These are phyloP conservation scores for Leishmania tropica DNA, from an alignment of 208 protist genomes.

Conservation along the genomic window DNA sequence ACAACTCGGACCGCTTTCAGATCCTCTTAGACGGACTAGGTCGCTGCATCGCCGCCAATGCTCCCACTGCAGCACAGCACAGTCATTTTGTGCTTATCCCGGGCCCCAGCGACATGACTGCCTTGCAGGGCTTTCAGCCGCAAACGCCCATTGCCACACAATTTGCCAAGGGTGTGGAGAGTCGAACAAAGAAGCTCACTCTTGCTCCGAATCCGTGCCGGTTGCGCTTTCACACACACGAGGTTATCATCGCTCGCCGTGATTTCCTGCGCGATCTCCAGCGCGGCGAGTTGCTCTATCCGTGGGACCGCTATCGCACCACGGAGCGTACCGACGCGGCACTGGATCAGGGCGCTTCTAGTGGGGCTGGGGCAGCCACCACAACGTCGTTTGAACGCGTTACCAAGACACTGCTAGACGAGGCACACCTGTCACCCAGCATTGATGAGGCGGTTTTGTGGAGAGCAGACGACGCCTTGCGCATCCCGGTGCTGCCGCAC, in stretches of 20 bases:
- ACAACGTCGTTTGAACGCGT: constrained; percentile 70
- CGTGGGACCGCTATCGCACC: constrained; percentile 29
- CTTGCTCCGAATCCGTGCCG: constrained; percentile 86
- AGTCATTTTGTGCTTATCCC: constrained; percentile 85
- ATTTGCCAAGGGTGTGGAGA: constrained; percentile 55
- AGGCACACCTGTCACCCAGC: constrained; percentile 78
- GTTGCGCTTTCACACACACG: constrained; percentile 86
- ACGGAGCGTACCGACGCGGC: not conserved
- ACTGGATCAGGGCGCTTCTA: not conserved
- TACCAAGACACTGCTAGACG: constrained; percentile 80
- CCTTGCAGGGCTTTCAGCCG: constrained; percentile 73
- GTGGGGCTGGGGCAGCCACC: not conserved
- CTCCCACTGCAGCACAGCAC: constrained; percentile 74
- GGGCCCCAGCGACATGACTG: constrained; percentile 68
- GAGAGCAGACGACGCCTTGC: constrained; percentile 76
- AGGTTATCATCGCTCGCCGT: constrained; percentile 74
- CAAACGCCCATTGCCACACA: constrained; percentile 66
- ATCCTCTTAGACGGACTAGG: constrained; percentile 55
- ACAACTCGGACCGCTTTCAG: constrained; percentile 61
- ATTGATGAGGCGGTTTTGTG: constrained; percentile 68
- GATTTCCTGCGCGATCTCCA: constrained; percentile 81
- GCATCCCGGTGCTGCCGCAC: constrained; percentile 75
- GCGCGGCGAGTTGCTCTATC: constrained; percentile 40
- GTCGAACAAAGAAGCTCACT: constrained; percentile 62
- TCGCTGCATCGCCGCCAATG: constrained; percentile 55